Base-by-base conservation (phyloP, 495 filamentous ascomycete genomes). In the Cudoniella acicularis region DNA sequence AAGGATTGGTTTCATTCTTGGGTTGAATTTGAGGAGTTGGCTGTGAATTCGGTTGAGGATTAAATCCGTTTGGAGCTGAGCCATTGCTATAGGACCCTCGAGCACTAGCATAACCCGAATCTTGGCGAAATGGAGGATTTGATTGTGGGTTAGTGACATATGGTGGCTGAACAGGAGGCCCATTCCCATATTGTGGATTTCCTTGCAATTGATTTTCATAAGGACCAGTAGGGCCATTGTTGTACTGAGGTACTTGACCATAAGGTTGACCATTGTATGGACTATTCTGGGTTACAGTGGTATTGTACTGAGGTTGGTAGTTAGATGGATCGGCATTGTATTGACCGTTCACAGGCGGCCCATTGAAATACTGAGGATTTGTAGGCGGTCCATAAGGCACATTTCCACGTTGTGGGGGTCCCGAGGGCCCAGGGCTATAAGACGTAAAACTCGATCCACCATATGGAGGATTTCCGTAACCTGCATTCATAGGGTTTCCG, bases 91-190 rank as follows among this genome's bases (percentile, higher is more conserved):
- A 61, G 10, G 67, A 63, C 2, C 53, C 61, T 24, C 57, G 57
- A 2, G 57, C 50, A 60, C 60, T 65, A 1, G 42, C 47, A 58
- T 67, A 65, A 17, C 67, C 67, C 49, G 67, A 69, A 56, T 69
- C 64, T 47, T 65, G 64, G 20, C 67, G 60, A n/a, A 25, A 2
- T 26, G 52, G 63, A 10, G 30, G 40, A 48, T 18, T 54, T 25
- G 58, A n/a, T 25, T 50, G 48, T 13, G 10, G 6, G 45, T 48
- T 48, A 8, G 18, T 56, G 23, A 9, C 20, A 48, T 46, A 55
- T 18, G 22, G 30, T 3, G 40, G n/a, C 51, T 67, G 64, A 45
- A 24, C 22, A 11, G 50, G 30, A 13, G 43, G 47, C 24, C 43
- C 53, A 18, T 51, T 57, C 4, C 54, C 49, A 56, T 56, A 59